These are phyloP conservation scores for Lolium perenne DNA, from an alignment of 176 grass and related monocot genomes.

Conservation along the genomic window DNA sequence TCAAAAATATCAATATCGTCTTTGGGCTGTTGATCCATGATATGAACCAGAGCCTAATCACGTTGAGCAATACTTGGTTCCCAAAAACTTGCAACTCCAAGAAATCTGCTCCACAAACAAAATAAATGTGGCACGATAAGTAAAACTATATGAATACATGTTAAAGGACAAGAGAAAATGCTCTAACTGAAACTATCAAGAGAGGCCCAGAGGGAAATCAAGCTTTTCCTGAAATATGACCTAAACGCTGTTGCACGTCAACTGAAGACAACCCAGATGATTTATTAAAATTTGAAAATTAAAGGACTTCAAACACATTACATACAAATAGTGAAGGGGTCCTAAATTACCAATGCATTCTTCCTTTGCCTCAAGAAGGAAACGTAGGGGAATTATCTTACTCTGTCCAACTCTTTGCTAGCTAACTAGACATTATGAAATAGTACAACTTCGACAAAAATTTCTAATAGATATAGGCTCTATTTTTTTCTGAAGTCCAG, in stretches of 20 bases:
- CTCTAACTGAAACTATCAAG: neutral
- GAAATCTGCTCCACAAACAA: slow-evolving; percentile 16
- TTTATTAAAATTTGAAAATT: neutral
- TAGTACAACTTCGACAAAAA: neutral
- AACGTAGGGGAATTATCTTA: neutral
- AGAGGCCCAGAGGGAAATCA: neutral
- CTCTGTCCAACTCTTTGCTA: neutral
- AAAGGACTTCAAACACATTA: neutral
- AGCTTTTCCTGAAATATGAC: neutral
- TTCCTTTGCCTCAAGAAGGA: neutral
- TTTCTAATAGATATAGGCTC: neutral
- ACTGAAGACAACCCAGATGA: slow-evolving; percentile 19
- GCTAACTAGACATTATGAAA: neutral
- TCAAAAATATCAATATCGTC: slow-evolving; percentile 62
- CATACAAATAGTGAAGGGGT: neutral
- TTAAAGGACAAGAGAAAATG: neutral
- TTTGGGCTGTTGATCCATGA: slow-evolving; percentile 58
- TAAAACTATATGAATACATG: neutral
- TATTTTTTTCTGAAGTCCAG: neutral
- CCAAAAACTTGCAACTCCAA: neutral
- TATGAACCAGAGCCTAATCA: slow-evolving; percentile 9
- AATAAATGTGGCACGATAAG: slow-evolving; percentile 12
- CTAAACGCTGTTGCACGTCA: neutral
- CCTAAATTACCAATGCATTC: neutral
- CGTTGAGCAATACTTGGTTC: neutral